Conservation (phyloP, 768 basidiomycete species). For the Coprinopsis marcescibilis region DNA sequence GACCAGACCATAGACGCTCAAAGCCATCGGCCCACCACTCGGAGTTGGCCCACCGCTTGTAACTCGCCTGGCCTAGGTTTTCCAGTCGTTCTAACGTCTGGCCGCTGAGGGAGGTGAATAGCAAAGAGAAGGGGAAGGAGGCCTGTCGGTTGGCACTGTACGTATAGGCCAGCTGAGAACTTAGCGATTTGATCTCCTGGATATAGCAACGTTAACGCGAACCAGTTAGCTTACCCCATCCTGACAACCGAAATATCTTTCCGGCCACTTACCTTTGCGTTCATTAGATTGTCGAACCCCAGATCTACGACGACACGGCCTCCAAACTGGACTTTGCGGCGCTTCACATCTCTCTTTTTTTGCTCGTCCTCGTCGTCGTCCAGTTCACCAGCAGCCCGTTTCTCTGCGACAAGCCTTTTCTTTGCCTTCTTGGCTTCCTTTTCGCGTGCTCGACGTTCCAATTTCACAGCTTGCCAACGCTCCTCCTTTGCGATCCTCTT, state of each 20-base stretch:
- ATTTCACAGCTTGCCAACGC: constrained; percentile 57
- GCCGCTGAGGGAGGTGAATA: constrained; percentile 80
- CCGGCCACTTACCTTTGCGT: constrained; percentile 68
- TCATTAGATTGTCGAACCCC: constrained; percentile 91
- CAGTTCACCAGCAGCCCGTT: constrained; percentile 60
- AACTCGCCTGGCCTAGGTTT: constrained; percentile 54
- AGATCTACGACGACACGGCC: constrained; percentile 80
- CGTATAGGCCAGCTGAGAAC: constrained; percentile 85
- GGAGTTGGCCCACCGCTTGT: constrained; percentile 75
- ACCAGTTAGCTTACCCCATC: constrained; percentile 7
- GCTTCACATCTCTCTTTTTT: constrained; percentile 36
- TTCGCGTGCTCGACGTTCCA: constrained; percentile 71
- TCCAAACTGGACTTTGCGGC: constrained; percentile 39
- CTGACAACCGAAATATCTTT: constrained; percentile 5
- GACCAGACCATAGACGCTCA: constrained; percentile 54
- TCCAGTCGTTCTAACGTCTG: constrained; percentile 62
- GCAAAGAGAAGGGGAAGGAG: constrained; percentile 60
- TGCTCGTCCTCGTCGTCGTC: constrained; percentile 38
- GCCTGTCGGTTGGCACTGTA: constrained; percentile 84
- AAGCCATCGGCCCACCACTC: constrained; percentile 82
- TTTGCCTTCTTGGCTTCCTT: constrained; percentile 74
- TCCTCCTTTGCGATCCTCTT: constrained; percentile 74
- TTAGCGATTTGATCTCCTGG: constrained; percentile 88
- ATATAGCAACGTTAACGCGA: constrained; percentile 10
- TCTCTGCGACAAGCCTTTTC: constrained; percentile 53